Conservation (phyloP, 176 grass and related monocot species). For the Oropetium thomaeum region DNA sequence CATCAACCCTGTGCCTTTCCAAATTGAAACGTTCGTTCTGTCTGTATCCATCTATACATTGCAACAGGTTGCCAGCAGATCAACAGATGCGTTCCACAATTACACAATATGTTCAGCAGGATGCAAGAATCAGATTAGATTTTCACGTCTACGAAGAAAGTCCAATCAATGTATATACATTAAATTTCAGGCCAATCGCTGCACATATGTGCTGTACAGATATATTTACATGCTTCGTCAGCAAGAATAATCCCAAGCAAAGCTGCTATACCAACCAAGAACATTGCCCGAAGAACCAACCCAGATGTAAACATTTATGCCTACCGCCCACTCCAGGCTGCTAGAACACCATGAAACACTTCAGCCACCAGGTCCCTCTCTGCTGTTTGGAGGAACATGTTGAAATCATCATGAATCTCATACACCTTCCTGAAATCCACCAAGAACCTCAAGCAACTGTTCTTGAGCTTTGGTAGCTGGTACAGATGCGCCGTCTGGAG, state of each 20-base stretch:
- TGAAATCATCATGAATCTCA: slow-evolving; percentile 75
- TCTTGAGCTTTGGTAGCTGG: slow-evolving; percentile 63
- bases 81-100: background rate
- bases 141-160: slow-evolving; percentile 16
- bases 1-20: background rate
- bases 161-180: slow-evolving; percentile 39
- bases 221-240: slow-evolving; percentile 39
- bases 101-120: background rate
- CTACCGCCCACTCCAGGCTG: slow-evolving; percentile 74
- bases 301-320: background rate
- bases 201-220: slow-evolving; percentile 14
- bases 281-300: background rate
- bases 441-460: slow-evolving; percentile 70
- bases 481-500: slow-evolving; percentile 67
- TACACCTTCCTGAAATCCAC: slow-evolving; percentile 95
- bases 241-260: slow-evolving; percentile 30
- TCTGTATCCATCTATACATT: background rate
- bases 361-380: slow-evolving; percentile 87
- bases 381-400: slow-evolving; percentile 61
- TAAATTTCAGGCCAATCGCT: slow-evolving; percentile 21
- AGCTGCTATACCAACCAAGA: slow-evolving; percentile 7
- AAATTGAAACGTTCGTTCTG: background rate
- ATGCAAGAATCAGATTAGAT: slow-evolving; percentile 36
- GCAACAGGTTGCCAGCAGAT: background rate
- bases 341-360: slow-evolving; percentile 75